These are phyloP conservation scores for Heritiera littoralis DNA, from an alignment of 345 rosid species.

Conservation along the genomic window DNA sequence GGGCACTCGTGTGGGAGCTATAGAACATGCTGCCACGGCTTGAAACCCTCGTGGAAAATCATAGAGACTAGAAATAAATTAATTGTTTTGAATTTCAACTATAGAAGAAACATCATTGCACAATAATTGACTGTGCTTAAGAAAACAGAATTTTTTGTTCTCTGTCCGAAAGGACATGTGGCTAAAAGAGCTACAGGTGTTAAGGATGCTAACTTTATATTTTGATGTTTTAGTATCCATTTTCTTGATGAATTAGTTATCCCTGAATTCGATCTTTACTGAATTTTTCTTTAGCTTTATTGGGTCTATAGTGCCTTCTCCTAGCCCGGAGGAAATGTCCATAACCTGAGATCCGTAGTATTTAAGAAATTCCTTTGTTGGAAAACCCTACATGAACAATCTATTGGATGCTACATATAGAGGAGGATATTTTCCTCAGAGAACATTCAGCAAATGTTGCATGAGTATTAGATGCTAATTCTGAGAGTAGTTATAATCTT, in stretches of 20 bases:
- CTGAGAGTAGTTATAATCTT: neutral
- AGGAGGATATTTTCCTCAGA: neutral
- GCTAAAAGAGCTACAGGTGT: neutral
- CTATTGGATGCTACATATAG: neutral
- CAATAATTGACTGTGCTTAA: neutral
- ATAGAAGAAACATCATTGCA: neutral
- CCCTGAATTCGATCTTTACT: neutral
- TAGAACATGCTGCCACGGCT: neutral
- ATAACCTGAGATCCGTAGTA: neutral
- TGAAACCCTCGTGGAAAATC: neutral
- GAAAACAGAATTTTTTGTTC: neutral
- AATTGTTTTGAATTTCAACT: neutral
- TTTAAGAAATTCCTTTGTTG: neutral
- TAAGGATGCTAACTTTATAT: neutral
- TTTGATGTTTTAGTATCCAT: neutral
- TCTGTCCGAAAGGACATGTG: neutral
- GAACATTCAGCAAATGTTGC: neutral
- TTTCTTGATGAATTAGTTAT: neutral
- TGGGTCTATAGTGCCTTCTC: neutral
- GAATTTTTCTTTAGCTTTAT: slow-evolving; percentile 8
- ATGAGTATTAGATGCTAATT: neutral
- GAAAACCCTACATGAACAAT: neutral
- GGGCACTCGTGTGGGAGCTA: neutral
- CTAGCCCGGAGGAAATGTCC: neutral
- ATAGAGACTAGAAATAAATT: neutral